Evolutionary conservation across 352 stramenopile genomes (phyloP).

Genomic region (Phytophthora citricola): DNA sequence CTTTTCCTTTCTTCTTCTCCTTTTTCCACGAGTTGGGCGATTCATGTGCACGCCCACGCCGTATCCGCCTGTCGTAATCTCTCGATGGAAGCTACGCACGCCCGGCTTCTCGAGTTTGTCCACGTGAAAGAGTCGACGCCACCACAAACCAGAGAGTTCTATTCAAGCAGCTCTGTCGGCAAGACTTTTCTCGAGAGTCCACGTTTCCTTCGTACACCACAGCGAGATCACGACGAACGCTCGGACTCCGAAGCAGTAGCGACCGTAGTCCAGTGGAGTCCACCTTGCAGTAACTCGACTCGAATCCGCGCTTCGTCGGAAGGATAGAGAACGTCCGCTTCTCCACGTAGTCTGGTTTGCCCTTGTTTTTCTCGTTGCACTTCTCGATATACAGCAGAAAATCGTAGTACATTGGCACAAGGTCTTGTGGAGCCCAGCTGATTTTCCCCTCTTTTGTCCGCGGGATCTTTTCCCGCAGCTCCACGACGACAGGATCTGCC

Average conservation of each 20-base stretch:
- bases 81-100: conserved; percentile 2
- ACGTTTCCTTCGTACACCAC: not conserved
- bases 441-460: conserved; percentile 5
- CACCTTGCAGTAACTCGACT: conserved; percentile 4
- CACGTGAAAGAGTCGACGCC: conserved; percentile 11
- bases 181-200: not conserved
- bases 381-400: conserved; percentile 15
- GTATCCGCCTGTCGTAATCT: conserved; percentile 14
- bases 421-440: conserved; percentile 11
- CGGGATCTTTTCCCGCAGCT: conserved; percentile 2
- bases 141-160: conserved; percentile 2
- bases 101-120: conserved; percentile 8
- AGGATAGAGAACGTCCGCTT: conserved; percentile 11
- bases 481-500: conserved; percentile 1
- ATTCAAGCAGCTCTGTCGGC: not conserved
- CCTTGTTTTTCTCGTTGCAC: conserved; percentile 6
- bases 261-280: conserved; percentile 6
- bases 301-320: conserved; percentile 7
- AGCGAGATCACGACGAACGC: conserved; percentile 3
- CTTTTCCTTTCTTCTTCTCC: not conserved
- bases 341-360: not conserved
- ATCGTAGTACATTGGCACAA: conserved; percentile 10
- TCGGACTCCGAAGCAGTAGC: conserved; percentile 7
- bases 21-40: not conserved
- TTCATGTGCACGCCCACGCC: conserved; percentile 12